phyloP scores from a whole-genome alignment of 1,284 basidiomycete species.

The Tilletia walkeri region DNA sequence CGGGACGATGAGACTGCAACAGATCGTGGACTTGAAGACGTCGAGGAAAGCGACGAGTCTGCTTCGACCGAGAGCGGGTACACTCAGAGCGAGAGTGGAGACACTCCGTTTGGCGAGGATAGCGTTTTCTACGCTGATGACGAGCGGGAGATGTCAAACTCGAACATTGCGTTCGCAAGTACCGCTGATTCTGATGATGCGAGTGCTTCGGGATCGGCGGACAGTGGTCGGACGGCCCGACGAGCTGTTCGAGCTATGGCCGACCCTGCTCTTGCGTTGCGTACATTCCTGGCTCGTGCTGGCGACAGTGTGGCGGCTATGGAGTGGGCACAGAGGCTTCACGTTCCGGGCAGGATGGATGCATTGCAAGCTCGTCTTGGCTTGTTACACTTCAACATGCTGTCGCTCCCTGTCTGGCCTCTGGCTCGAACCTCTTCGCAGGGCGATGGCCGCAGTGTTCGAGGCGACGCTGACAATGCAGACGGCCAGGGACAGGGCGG shows the following conservation, averaged over 20 bases:
- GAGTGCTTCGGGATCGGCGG: slow-evolving; percentile 4
- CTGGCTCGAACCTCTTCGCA: not conserved
- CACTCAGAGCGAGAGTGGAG: not conserved
- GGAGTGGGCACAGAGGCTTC: slow-evolving; percentile 14
- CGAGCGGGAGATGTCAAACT: slow-evolving; percentile 19
- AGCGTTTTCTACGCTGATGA: slow-evolving; percentile 32
- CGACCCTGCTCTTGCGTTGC: slow-evolving; percentile 3
- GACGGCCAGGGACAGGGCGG: not conserved
- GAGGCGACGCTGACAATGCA: not conserved
- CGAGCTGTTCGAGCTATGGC: not conserved
- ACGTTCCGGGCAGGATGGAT: slow-evolving; percentile 10
- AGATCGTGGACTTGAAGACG: slow-evolving; percentile 47
- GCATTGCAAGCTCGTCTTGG: slow-evolving; percentile 11
- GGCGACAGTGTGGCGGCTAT: slow-evolving; percentile 16
- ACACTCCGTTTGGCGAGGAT: slow-evolving; percentile 32
- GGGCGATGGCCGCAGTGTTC: not conserved
- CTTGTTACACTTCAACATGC: slow-evolving; percentile 10
- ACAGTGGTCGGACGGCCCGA: not conserved
- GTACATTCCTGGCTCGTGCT: not conserved
- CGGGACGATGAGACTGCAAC: slow-evolving; percentile 14
- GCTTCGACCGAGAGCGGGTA: slow-evolving; percentile 20
- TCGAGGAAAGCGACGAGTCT: slow-evolving; percentile 46
- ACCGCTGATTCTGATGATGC: slow-evolving; percentile 9
- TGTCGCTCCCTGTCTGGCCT: not conserved
- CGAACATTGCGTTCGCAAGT: not conserved